Evolutionary conservation across 305 asterid species (phyloP).

Genomic region (Fraxinus latifolia): DNA sequence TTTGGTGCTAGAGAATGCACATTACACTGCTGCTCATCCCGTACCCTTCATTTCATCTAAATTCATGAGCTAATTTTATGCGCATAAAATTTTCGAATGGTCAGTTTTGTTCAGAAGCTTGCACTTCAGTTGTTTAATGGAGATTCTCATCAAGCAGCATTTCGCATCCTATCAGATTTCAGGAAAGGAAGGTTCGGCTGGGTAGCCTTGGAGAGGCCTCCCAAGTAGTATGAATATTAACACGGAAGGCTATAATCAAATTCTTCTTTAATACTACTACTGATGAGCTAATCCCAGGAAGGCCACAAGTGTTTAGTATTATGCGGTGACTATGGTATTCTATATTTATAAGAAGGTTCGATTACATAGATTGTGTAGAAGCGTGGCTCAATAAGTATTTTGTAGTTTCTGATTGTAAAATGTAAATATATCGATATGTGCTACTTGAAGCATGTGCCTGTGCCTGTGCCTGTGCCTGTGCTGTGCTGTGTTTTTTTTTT

Average conservation of each 20-base stretch:
- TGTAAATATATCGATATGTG: background rate
- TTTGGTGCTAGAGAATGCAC: background rate
- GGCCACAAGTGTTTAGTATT: background rate
- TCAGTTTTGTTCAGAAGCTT: conserved; percentile 80
- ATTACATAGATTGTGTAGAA: background rate
- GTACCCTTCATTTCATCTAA: background rate
- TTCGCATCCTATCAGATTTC: conserved; percentile 78
- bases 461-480: too few relatives aligned
- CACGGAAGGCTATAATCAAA: background rate
- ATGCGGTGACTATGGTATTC: background rate
- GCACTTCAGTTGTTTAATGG: conserved; percentile 77
- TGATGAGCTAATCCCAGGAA: background rate
- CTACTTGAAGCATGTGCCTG: too few relatives aligned
- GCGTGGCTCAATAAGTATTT: background rate
- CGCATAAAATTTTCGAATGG: conserved; percentile 17
- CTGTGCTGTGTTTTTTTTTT: too few relatives aligned
- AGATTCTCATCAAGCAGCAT: conserved; percentile 81
- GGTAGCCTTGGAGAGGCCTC: conserved; percentile 85
- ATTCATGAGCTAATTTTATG: background rate
- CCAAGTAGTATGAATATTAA: conserved; percentile 27
- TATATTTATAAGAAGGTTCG: background rate
- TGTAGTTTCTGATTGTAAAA: conserved; percentile 12
- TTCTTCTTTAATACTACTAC: background rate
- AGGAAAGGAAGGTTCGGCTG: conserved; percentile 89
- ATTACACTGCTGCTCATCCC: background rate